These are phyloP conservation scores for Suillus clintonianus DNA, from an alignment of 768 basidiomycete genomes.

Conservation along the genomic window DNA sequence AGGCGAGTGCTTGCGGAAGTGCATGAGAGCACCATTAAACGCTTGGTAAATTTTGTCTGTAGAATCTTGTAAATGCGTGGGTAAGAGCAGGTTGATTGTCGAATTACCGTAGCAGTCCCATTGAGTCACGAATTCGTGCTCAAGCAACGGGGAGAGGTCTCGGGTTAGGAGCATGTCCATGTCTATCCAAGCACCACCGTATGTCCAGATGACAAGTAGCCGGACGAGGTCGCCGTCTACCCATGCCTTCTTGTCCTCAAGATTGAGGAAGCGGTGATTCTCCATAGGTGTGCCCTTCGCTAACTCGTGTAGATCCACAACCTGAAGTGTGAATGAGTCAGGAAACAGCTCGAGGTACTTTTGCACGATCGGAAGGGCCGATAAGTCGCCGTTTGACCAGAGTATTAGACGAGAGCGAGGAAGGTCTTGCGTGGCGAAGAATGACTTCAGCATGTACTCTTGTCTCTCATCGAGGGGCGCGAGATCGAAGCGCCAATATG, in stretches of 20 bases:
- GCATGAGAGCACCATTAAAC: conserved; percentile 94
- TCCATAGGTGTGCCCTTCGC: conserved; percentile 80
- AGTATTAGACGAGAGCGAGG: conserved; percentile 69
- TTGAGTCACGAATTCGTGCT: conserved; percentile 95
- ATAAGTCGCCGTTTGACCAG: conserved; percentile 89
- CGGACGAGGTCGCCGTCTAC: conserved; percentile 93
- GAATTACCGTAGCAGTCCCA: conserved; percentile 94
- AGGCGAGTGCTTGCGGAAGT: conserved; percentile 85
- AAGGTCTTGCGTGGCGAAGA: conserved; percentile 88
- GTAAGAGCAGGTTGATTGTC: not conserved
- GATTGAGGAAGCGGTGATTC: conserved; percentile 56
- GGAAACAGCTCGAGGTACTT: conserved; percentile 66
- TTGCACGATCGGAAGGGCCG: conserved; percentile 54
- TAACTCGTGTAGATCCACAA: conserved; percentile 67
- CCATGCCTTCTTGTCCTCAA: conserved; percentile 83
- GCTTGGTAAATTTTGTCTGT: conserved; percentile 73
- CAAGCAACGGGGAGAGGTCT: conserved; percentile 80
- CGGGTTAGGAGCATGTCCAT: conserved; percentile 94
- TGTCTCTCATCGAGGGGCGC: conserved; percentile 77
- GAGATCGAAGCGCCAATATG: conserved; percentile 93
- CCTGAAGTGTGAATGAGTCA: conserved; percentile 63
- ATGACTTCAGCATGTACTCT: conserved; percentile 87
- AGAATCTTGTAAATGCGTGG: conserved; percentile 1
- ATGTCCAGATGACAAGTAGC: conserved; percentile 82
- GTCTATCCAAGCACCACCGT: conserved; percentile 95